phyloP scores from a whole-genome alignment of 2,329 filamentous ascomycete genomes.

The Fusarium subtropicale region DNA sequence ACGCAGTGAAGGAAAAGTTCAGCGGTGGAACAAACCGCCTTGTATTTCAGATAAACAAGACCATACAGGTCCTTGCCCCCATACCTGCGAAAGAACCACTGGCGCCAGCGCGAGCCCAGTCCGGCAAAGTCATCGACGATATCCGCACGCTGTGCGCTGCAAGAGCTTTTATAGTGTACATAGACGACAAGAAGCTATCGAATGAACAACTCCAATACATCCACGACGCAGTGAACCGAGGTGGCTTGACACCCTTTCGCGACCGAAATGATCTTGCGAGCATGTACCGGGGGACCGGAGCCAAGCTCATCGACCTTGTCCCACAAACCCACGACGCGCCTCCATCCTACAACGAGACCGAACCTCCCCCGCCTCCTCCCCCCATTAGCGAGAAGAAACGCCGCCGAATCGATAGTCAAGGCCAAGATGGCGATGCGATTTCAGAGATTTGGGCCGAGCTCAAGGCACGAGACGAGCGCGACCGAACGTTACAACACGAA shows the following conservation, averaged over 20 bases:
- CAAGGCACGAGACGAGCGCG: constrained; percentile 13
- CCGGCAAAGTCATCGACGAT: constrained; percentile 27
- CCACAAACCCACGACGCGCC: constrained; percentile 6
- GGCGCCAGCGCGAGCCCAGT: constrained; percentile 21
- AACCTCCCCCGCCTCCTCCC: constrained; percentile 8
- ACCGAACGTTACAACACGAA: constrained; percentile 9
- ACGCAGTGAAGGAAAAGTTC: constrained; percentile 17
- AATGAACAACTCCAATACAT: constrained; percentile 25
- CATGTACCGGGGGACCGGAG: constrained; percentile 15
- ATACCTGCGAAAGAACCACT: constrained; percentile 3
- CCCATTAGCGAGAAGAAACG: constrained; percentile 18
- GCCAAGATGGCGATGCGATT: not conserved
- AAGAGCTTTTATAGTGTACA: constrained; percentile 21
- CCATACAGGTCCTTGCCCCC: constrained; percentile 1
- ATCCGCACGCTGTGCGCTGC: constrained; percentile 13
- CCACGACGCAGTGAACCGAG: constrained; percentile 11
- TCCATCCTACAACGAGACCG: constrained; percentile 13
- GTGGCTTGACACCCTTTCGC: not conserved
- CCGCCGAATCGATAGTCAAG: constrained; percentile 6
- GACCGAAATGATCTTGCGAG: not conserved
- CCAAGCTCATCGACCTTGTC: constrained; percentile 15
- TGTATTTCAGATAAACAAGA: not conserved
- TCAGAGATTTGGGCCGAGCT: constrained; percentile 14
- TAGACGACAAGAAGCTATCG: constrained; percentile 20
- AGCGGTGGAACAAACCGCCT: not conserved